phyloP scores from a whole-genome alignment of 768 basidiomycete species.

The Panaeolus papilionaceus region DNA sequence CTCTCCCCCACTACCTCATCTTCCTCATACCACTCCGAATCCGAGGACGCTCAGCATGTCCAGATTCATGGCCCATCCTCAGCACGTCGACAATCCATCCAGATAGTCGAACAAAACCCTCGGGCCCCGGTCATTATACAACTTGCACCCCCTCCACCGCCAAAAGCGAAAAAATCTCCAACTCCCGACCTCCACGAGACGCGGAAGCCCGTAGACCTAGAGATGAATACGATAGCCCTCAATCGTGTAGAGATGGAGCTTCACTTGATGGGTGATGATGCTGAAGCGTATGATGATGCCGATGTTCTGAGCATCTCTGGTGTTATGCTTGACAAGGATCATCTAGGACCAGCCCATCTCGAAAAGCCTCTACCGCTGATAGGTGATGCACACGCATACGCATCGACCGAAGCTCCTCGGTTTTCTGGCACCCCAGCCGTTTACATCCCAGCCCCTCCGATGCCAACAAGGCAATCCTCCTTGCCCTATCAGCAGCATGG shows the following conservation, averaged over 20 bases:
- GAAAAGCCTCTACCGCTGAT: slow-evolving; percentile 1
- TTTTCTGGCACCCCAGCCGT: neutral
- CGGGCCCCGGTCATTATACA: neutral
- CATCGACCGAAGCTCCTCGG: neutral
- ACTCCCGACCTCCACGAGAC: neutral
- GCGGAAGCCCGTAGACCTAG: neutral
- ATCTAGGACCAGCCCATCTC: neutral
- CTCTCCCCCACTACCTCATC: slow-evolving; percentile 4
- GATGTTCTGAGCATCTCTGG: slow-evolving; percentile 2
- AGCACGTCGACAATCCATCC: neutral
- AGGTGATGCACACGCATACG: neutral
- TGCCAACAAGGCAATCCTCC: neutral
- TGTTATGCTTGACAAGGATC: slow-evolving; percentile 8
- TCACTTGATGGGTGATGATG: neutral
- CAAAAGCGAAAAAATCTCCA: slow-evolving; percentile 1
- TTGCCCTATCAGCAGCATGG: neutral
- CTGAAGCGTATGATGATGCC: neutral
- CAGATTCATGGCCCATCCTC: neutral
- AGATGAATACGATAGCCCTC: neutral
- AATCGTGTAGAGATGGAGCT: slow-evolving; percentile 2
- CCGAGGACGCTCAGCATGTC: slow-evolving; percentile 1
- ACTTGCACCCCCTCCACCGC: slow-evolving; percentile 5
- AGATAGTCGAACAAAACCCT: neutral
- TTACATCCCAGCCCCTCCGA: neutral
- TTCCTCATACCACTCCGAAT: slow-evolving; percentile 10